A percentile compares a stretch with the other conserved stretches of the same genome.
phyloP scores from a whole-genome alignment of 257 asterid genomes.

The Nicotiana tomentosiformis region DNA sequence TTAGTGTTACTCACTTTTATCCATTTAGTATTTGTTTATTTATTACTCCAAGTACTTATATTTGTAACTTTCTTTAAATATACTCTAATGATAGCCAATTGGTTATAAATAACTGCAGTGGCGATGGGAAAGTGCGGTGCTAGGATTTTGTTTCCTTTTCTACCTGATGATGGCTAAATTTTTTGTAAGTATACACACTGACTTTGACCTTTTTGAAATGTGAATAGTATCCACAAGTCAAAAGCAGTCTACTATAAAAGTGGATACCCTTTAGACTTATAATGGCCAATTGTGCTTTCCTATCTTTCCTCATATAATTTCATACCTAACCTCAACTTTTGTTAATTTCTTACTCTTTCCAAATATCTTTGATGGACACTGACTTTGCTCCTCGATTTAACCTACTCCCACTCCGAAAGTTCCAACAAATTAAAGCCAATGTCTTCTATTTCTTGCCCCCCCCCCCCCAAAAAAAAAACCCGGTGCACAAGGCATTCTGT shows the following conservation, averaged over 20 bases:
- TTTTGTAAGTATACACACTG: conserved; percentile 50
- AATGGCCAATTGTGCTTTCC: neutral
- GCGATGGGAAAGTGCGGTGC: conserved; percentile 97
- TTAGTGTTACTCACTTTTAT: too few species aligned
- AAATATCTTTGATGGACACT: neutral
- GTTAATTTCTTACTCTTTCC: too few species aligned
- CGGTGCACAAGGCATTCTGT: too few species aligned
- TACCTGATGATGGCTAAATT: conserved; percentile 69
- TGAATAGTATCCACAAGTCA: neutral
- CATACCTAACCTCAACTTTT: neutral
- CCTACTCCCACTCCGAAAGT: neutral
- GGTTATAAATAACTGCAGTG: conserved; percentile 51
- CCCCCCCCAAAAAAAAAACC: too few species aligned
- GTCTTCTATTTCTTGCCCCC: too few species aligned
- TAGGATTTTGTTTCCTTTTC: conserved; percentile 84
- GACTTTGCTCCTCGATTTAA: neutral
- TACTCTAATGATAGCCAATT: neutral
- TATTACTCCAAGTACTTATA: neutral
- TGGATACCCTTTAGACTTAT: neutral
- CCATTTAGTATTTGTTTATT: neutral
- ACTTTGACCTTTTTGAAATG: neutral
- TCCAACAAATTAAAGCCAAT: neutral
- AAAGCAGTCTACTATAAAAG: neutral
- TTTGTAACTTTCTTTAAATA: neutral
- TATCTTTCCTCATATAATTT: neutral